These are phyloP conservation scores for Leccinellum luteum DNA, from an alignment of 768 basidiomycete species.

Conservation along the genomic window DNA sequence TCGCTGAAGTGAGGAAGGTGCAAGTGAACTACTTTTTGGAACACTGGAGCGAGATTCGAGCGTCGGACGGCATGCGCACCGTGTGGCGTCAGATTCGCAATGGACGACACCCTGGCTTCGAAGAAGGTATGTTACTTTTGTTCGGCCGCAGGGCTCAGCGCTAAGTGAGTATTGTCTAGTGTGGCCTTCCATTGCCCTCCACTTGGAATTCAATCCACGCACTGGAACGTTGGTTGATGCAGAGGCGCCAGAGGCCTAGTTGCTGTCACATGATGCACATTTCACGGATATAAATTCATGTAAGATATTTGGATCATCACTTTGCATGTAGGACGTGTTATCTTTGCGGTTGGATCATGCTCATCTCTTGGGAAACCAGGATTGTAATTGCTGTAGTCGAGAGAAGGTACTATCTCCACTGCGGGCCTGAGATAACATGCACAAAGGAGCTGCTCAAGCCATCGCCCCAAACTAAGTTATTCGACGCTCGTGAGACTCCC, in stretches of 20 bases:
- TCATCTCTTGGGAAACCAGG: neutral
- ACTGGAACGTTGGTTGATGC: constrained; percentile 23
- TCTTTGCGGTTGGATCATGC: neutral
- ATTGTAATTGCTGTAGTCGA: neutral
- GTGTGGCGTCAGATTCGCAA: constrained; percentile 85
- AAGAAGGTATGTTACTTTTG: constrained; percentile 56
- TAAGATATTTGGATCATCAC: constrained; percentile 9
- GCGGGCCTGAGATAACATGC: constrained; percentile 1
- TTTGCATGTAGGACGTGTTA: constrained; percentile 5
- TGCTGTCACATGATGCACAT: neutral
- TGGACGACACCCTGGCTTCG: constrained; percentile 84
- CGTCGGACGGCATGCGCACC: constrained; percentile 77
- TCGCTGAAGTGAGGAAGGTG: constrained; percentile 79
- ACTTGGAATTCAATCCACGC: constrained; percentile 57
- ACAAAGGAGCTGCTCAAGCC: constrained; percentile 1
- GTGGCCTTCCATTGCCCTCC: constrained; percentile 65
- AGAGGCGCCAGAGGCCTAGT: constrained; percentile 17
- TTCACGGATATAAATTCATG: constrained; percentile 2
- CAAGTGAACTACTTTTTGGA: constrained; percentile 77
- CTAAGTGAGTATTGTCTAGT: constrained; percentile 38
- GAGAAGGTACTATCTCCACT: neutral
- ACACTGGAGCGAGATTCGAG: constrained; percentile 80
- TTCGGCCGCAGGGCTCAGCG: neutral
- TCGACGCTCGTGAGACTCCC: constrained; percentile 55
- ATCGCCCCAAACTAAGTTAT: constrained; percentile 18